These are phyloP conservation scores for Jaapia argillacea DNA, from an alignment of 768 basidiomycete genomes.

Conservation along the genomic window DNA sequence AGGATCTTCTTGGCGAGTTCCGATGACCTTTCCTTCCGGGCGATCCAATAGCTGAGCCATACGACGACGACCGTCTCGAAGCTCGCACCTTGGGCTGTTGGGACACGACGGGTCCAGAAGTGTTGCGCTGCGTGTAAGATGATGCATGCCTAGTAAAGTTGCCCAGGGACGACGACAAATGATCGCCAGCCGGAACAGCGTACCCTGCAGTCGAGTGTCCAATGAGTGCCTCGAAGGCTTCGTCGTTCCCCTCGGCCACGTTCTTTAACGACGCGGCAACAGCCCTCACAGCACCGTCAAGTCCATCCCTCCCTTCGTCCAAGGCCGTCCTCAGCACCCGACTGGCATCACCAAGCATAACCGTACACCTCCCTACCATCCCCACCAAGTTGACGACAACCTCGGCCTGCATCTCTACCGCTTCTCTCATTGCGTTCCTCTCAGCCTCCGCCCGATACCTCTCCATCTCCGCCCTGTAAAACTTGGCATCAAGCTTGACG, in stretches of 20 bases:
- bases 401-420: slow-evolving; percentile 54
- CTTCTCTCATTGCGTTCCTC: slow-evolving; percentile 49
- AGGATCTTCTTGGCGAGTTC: slow-evolving; percentile 58
- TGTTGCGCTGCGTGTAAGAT: slow-evolving; percentile 36
- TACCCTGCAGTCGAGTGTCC: slow-evolving; percentile 61
- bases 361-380: slow-evolving; percentile 71
- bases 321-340: slow-evolving; percentile 30
- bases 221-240: slow-evolving; percentile 53
- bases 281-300: slow-evolving; percentile 29
- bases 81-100: slow-evolving; percentile 25
- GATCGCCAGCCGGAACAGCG: slow-evolving; percentile 26
- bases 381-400: slow-evolving; percentile 66
- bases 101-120: slow-evolving; percentile 36
- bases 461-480: slow-evolving; percentile 64
- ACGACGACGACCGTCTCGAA: slow-evolving; percentile 35
- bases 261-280: slow-evolving; percentile 41
- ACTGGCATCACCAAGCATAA: slow-evolving; percentile 53
- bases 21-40: slow-evolving; percentile 27
- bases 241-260: slow-evolving; percentile 60
- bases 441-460: slow-evolving; percentile 55
- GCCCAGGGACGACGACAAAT: slow-evolving; percentile 24
- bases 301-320: slow-evolving; percentile 26
- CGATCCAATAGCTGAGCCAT: slow-evolving; percentile 24
- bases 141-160: slow-evolving; percentile 41
- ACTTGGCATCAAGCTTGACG: slow-evolving; percentile 59